phyloP scores from a whole-genome alignment of 2,329 filamentous ascomycete genomes.

The Colletotrichum sp. region DNA sequence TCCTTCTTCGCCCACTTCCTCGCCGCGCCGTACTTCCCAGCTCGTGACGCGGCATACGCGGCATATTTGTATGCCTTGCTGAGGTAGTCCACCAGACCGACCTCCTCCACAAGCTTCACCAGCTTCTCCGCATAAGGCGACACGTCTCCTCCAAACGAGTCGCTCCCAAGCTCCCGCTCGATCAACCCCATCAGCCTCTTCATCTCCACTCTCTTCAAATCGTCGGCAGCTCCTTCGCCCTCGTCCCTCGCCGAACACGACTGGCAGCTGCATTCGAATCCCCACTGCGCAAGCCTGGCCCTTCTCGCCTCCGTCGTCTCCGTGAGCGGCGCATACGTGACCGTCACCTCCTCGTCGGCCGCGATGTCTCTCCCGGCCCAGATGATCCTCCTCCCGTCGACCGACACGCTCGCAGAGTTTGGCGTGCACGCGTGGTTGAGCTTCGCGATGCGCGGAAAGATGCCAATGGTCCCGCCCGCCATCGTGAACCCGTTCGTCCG shows the following conservation, averaged over 20 bases:
- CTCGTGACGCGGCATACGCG: conserved; percentile 23
- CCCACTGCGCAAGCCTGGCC: conserved; percentile 35
- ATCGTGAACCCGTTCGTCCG: conserved; percentile 45
- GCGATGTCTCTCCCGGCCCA: conserved; percentile 34
- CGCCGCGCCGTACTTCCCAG: conserved; percentile 19
- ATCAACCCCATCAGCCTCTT: conserved; percentile 35
- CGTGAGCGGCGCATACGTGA: conserved; percentile 39
- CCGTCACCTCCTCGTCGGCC: conserved; percentile 36
- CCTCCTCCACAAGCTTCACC: conserved; percentile 25
- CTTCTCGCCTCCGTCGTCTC: conserved; percentile 31
- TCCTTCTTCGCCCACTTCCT: conserved; percentile 27
- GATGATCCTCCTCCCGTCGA: conserved; percentile 40
- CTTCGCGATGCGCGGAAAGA: conserved; percentile 39
- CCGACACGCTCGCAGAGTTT: conserved; percentile 30
- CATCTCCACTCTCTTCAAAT: conserved; percentile 30
- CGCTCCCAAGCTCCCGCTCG: conserved; percentile 29
- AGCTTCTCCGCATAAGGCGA: conserved; percentile 22
- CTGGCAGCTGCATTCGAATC: conserved; percentile 31
- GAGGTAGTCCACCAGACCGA: conserved; percentile 29
- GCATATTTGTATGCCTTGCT: conserved; percentile 26
- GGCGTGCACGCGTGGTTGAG: conserved; percentile 46
- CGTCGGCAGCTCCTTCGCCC: conserved; percentile 31
- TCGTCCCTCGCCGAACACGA: conserved; percentile 35
- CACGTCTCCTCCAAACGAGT: conserved; percentile 13
- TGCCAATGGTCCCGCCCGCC: conserved; percentile 28